Base-by-base conservation (phyloP, 2,329 filamentous ascomycete species). In the Neophaeococcomyces aloes region DNA sequence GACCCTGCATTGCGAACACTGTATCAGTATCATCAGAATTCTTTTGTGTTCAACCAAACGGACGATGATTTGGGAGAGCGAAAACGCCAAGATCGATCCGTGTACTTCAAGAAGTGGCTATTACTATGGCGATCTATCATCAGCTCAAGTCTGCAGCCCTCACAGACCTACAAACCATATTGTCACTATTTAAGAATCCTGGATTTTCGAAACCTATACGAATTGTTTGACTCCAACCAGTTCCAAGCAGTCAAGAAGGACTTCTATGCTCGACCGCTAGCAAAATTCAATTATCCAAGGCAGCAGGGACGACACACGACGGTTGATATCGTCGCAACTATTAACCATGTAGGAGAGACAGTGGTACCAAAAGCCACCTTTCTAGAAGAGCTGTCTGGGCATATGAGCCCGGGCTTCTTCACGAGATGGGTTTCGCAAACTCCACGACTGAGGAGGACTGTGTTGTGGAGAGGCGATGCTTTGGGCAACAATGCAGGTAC, bases 81-180 rank as follows among this genome's bases (percentile, higher is more conserved):
- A 31, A 31, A 43, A 13, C 21, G 14, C 4, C 35, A 14, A 18
- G 19, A 11, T n/a, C 46, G 42, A 6, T 41, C 38, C 1, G 42
- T 44, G 21, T 62, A 65, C n/a, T 65, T 71, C 15, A 67, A 68
- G 42, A 74, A 74, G 60, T 80, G 76, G 72, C 74, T 76, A 2
- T 68, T 74, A 5, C 60, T 83, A 38, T 86, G 82, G 82, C 72
- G 74, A 39, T 79, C 79, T 2, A 75, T 86, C 51, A 74, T 83
- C 45, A 64, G 78, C 6, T 86, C 81, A 7, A 77, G 77, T 45
- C 61, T 80, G 33, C 74, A 71, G 18, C 48, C 48, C 25, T 29
- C 37, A 6, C 62, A 66, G 50, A 83, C 81, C 0, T 63, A 76
- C 14, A 81, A 78, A 49, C 80, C 81, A 0, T 87, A 87, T 57